A percentile compares a stretch with the other conserved stretches of the same genome.
Conservation (phyloP, 257 asterid species). For the Gentiana macrophylla region DNA sequence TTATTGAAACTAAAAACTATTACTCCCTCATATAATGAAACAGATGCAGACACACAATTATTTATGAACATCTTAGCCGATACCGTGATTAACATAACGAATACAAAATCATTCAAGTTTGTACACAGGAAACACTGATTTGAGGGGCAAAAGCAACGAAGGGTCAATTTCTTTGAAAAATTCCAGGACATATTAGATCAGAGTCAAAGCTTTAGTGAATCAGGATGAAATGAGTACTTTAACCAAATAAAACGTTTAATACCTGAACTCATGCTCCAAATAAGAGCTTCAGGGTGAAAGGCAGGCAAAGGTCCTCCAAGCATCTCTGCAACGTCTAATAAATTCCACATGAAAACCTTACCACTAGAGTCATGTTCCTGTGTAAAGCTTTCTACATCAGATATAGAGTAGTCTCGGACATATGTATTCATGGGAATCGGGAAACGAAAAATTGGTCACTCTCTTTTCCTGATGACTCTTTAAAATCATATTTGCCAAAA, state of each 20-base stretch:
- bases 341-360: constrained; percentile 45
- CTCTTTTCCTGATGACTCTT: constrained; percentile 12
- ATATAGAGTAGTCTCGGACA: constrained; percentile 19
- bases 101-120: too few relatives aligned
- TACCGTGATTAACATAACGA: too few relatives aligned
- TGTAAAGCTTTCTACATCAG: constrained; percentile 20
- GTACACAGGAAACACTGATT: background rate
- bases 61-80: too few relatives aligned
- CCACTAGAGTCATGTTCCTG: constrained; percentile 20
- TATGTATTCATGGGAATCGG: constrained; percentile 24
- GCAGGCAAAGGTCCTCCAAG: constrained; percentile 71
- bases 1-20: too few relatives aligned
- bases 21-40: too few relatives aligned
- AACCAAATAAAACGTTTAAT: constrained; percentile 7
- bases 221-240: background rate
- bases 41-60: too few relatives aligned
- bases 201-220: background rate
- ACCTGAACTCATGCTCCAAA: constrained; percentile 74
- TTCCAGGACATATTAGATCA: too few relatives aligned
- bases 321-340: constrained; percentile 58
- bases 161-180: too few relatives aligned
- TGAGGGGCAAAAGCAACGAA: background rate
- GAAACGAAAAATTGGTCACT: constrained; percentile 17
- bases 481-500: constrained; percentile 15
- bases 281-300: constrained; percentile 77